These are phyloP conservation scores for Alternaria incomplexa DNA, from an alignment of 2,329 filamentous ascomycete species.

Conservation along the genomic window DNA sequence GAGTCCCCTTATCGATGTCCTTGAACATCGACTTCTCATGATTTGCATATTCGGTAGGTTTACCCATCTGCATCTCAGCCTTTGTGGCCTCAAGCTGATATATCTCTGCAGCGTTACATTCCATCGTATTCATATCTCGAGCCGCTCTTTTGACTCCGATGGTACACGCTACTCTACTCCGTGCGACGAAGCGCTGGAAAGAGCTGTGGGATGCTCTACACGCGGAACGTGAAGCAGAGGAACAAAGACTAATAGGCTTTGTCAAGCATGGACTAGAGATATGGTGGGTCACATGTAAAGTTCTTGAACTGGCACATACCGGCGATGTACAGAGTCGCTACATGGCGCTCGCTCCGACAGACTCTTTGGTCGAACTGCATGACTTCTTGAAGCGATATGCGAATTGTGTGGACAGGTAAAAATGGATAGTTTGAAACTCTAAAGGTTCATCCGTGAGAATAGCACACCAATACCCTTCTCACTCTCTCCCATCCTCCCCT, in stretches of 20 bases:
- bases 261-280: constrained; percentile 18
- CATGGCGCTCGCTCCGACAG: constrained; percentile 7
- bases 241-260: constrained; percentile 9
- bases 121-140: not conserved
- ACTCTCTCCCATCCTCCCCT: too few relatives aligned
- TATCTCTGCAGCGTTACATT: not conserved
- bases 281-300: constrained; percentile 21
- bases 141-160: not conserved
- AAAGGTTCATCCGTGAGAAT: too few relatives aligned
- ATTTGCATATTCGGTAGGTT: constrained; percentile 15
- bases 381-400: constrained; percentile 2
- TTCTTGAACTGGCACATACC: constrained; percentile 2
- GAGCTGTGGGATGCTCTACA: constrained; percentile 12
- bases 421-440: too few relatives aligned
- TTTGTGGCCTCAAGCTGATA: not conserved
- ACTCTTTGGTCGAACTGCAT: constrained; percentile 13
- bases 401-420: not conserved
- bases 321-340: constrained; percentile 3
- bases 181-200: constrained; percentile 24
- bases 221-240: not conserved
- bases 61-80: not conserved
- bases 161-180: not conserved
- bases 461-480: too few relatives aligned
- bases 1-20: not conserved
- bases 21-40: constrained; percentile 7